These are phyloP conservation scores for Excoecaria agallocha DNA, from an alignment of 345 rosid species.

Conservation along the genomic window DNA sequence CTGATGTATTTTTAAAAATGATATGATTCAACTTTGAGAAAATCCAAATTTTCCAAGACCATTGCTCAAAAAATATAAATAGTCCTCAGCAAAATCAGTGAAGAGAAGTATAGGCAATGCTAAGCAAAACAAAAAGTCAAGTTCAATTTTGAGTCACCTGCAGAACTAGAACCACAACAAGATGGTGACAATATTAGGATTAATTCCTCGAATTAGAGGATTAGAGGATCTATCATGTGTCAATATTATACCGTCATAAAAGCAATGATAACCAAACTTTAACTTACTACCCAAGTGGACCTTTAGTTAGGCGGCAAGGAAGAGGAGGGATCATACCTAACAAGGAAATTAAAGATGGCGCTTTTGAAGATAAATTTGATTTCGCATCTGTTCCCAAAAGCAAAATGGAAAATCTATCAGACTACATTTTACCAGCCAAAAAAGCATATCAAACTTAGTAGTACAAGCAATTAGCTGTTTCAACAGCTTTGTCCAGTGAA, in stretches of 20 bases:
- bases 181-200: neutral
- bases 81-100: neutral
- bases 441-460: neutral
- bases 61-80: neutral
- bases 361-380: constrained; percentile 58
- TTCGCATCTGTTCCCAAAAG: constrained; percentile 56
- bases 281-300: constrained; percentile 1
- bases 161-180: neutral
- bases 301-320: neutral
- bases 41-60: neutral
- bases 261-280: neutral
- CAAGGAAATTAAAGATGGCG: constrained; percentile 79
- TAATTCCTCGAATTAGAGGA: neutral
- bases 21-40: neutral
- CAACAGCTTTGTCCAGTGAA: neutral
- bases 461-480: neutral
- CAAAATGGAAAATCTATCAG: constrained; percentile 16
- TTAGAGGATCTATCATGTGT: constrained; percentile 2
- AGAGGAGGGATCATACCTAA: constrained; percentile 48
- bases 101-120: neutral
- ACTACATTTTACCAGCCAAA: neutral
- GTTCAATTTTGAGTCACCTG: neutral
- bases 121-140: neutral
- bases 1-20: neutral
- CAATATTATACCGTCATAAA: neutral